These are phyloP conservation scores for Extremus antarcticus DNA, from an alignment of 495 filamentous ascomycete species.

Conservation along the genomic window DNA sequence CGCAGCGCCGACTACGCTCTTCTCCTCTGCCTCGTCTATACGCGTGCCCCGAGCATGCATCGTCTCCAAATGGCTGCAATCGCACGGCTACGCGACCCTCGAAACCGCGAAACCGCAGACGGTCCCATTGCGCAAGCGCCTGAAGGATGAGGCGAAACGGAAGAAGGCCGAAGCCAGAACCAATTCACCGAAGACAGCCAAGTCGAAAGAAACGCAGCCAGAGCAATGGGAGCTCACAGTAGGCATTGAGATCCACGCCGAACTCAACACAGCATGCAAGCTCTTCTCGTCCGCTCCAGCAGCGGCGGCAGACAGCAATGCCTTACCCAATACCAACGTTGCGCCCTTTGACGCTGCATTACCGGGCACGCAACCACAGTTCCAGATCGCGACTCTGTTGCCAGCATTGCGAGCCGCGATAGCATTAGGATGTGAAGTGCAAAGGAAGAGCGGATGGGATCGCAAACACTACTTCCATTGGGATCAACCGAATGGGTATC, in stretches of 20 bases:
- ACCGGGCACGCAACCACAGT: conserved; percentile 76
- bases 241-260: conserved; percentile 94
- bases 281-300: conserved; percentile 80
- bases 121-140: conserved; percentile 27
- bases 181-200: not conserved
- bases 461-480: conserved; percentile 98
- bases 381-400: conserved; percentile 73
- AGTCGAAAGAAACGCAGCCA: conserved; percentile 3
- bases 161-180: conserved; percentile 16
- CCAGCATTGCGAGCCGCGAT: conserved; percentile 83
- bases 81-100: conserved; percentile 6
- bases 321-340: conserved; percentile 67
- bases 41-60: conserved; percentile 6
- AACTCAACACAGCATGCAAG: conserved; percentile 67
- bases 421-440: conserved; percentile 68
- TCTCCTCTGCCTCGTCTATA: not conserved
- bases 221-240: conserved; percentile 78
- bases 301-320: conserved; percentile 44
- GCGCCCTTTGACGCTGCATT: conserved; percentile 81
- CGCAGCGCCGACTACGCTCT: not conserved
- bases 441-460: conserved; percentile 70
- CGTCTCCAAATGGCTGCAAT: conserved; percentile 13
- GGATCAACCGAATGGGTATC: conserved; percentile 92
- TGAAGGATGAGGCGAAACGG: conserved; percentile 25
- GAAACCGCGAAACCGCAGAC: conserved; percentile 1